Conservation (phyloP, 805 yeast species). For the Cyberlindnera misumaiensis region DNA sequence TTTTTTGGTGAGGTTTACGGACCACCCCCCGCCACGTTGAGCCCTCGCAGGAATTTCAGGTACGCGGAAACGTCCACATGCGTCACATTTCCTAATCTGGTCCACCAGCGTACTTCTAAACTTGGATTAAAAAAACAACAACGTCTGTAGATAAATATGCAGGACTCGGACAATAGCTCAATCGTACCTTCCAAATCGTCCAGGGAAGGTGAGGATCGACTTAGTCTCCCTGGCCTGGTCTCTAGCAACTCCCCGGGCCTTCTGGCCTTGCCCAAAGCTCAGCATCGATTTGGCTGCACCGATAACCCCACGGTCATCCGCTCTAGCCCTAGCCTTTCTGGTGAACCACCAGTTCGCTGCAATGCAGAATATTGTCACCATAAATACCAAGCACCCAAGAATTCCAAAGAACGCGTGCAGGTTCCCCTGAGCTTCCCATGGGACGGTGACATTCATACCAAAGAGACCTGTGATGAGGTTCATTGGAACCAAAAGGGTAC, state of each 20-base stretch:
- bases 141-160: background rate
- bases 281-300: constrained; percentile 27
- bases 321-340: constrained; percentile 25
- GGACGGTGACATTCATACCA: constrained; percentile 92
- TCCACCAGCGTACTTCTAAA: too few relatives aligned
- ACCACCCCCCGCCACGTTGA: too few relatives aligned
- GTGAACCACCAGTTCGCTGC: constrained; percentile 37
- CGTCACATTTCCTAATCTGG: too few relatives aligned
- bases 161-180: constrained; percentile 1
- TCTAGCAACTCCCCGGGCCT: constrained; percentile 9
- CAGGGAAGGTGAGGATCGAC: constrained; percentile 22
- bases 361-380: constrained; percentile 33
- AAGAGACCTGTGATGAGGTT: constrained; percentile 86
- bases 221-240: constrained; percentile 21
- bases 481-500: constrained; percentile 86
- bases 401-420: constrained; percentile 68
- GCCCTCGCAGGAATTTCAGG: too few relatives aligned
- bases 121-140: too few relatives aligned
- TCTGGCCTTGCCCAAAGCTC: constrained; percentile 15
- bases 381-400: constrained; percentile 41
- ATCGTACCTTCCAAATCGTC: constrained; percentile 21
- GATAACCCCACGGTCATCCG: constrained; percentile 10
- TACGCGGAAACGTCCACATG: too few relatives aligned
- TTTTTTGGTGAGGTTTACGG: too few relatives aligned
- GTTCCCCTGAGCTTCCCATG: constrained; percentile 48